A percentile compares a stretch with the other conserved stretches of the same genome.
These are phyloP conservation scores for Artemisia tridentata DNA, from an alignment of 129 eudicot genomes.

Conservation along the genomic window DNA sequence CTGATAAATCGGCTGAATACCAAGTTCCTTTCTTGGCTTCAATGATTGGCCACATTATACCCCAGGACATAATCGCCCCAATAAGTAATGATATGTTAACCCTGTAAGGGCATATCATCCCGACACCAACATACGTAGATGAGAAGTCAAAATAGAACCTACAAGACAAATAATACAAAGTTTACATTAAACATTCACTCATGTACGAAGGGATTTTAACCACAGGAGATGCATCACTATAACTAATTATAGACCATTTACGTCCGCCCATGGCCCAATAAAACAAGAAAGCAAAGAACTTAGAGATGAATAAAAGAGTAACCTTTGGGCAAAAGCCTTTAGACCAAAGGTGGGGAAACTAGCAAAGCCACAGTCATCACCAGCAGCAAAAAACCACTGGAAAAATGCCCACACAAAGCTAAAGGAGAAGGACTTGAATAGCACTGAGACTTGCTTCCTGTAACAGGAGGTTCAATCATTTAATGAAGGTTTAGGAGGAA, in stretches of 20 bases:
- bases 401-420: slow-evolving; percentile 61
- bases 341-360: slow-evolving; percentile 57
- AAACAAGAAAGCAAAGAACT: neutral
- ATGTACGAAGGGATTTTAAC: neutral
- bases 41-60: slow-evolving; percentile 61
- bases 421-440: slow-evolving; percentile 47
- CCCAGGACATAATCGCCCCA: slow-evolving; percentile 69
- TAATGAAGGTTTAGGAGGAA: too few species aligned
- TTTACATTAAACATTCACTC: neutral
- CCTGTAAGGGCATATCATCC: slow-evolving; percentile 64
- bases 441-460: slow-evolving; percentile 47
- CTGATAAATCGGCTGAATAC: slow-evolving; percentile 40
- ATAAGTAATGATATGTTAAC: slow-evolving; percentile 53
- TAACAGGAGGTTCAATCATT: neutral
- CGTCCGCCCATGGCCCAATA: neutral
- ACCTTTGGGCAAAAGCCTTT: slow-evolving; percentile 47
- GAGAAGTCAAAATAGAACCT: slow-evolving; percentile 71
- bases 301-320: neutral
- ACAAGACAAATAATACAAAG: neutral
- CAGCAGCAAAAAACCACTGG: slow-evolving; percentile 59
- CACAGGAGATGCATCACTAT: neutral
- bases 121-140: slow-evolving; percentile 60
- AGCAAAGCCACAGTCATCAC: slow-evolving; percentile 46
- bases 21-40: slow-evolving; percentile 55
- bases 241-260: neutral